Base-by-base conservation (phyloP, 2,329 filamentous ascomycete species). In the Aureobasidium vineae region DNA sequence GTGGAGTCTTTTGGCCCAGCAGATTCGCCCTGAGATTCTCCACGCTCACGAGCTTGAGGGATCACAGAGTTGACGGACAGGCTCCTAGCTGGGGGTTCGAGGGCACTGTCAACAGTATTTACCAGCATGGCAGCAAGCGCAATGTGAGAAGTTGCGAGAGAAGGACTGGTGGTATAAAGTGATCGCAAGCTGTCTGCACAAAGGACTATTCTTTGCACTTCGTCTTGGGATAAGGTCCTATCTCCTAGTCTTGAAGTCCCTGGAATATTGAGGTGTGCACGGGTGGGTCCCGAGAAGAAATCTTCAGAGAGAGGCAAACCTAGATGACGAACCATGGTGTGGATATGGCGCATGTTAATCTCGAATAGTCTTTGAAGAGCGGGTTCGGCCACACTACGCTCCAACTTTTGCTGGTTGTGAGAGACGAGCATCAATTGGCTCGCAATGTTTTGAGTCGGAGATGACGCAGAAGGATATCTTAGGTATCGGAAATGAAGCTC, bases 281-380 rank as follows among this genome's bases (percentile, higher is more conserved):
- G 66, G 19, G 66, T 67, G 15, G 43, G 31, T 23, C 59, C 47
- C 21, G 57, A 60, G 43, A 69, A 69, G n/a, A 67, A 59, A 6
- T 36, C 38, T n/a, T 66, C 64, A 40, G 65, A 68, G 26, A 61
- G 45, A 11, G 66, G 60, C 7, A 69, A 78, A 65, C 79, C 77
- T 49, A 83, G 72, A 33, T 78, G 77, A 11, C 76, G 75, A 41
- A 90, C 78, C 85, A 90, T 88, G 66, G 84, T 82, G 70, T 85
- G 82, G 2, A 90, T 78, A 74, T 90, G 87, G 13, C 87, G 81
- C 66, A 88, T 78, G 70, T 91, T 90, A 69, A 90, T 86, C 41
- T 81, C 81, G 63, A 76, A 57, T 10, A 77, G 72, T 16, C 74
- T 66, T 16, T 68, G 61, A 56, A 73, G 72, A 1, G 66, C 68